Percentiles rank a stretch among this genome's conserved stretches.
Evolutionary conservation across 495 filamentous ascomycete genomes (phyloP).

Genomic region (Podospora sp.): DNA sequence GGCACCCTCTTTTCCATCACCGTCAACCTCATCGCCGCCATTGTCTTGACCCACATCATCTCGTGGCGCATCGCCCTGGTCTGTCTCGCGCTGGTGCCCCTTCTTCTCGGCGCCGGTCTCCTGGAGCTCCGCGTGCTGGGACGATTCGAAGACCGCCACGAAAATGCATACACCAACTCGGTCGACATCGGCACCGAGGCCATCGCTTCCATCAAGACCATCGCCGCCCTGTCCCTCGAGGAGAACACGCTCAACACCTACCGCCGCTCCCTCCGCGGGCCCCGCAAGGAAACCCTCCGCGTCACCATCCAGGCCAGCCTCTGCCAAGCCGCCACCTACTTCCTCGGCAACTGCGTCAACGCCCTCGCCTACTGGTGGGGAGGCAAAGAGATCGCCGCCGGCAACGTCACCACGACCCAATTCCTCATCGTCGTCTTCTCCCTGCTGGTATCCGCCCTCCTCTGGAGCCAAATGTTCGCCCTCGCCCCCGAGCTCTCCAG

Average conservation of each 20-base stretch:
- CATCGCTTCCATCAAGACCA: slow-evolving; percentile 80
- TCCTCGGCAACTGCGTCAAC: slow-evolving; percentile 73
- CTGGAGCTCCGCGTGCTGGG: slow-evolving; percentile 70
- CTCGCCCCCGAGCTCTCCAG: slow-evolving; percentile 39
- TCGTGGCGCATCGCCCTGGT: slow-evolving; percentile 89
- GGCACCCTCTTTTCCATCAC: slow-evolving; percentile 75
- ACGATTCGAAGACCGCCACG: slow-evolving; percentile 68
- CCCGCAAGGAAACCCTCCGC: slow-evolving; percentile 22
- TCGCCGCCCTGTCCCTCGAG: slow-evolving; percentile 65
- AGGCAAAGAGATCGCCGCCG: slow-evolving; percentile 66
- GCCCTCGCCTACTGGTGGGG: slow-evolving; percentile 81
- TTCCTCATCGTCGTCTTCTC: slow-evolving; percentile 81
- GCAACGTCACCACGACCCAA: slow-evolving; percentile 67
- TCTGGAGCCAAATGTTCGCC: slow-evolving; percentile 40
- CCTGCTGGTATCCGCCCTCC: slow-evolving; percentile 37
- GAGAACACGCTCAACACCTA: slow-evolving; percentile 73
- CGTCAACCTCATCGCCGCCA: slow-evolving; percentile 69
- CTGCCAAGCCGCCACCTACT: slow-evolving; percentile 77
- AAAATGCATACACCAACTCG: slow-evolving; percentile 68
- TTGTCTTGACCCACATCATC: slow-evolving; percentile 66
- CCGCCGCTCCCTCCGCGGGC: slow-evolving; percentile 24
- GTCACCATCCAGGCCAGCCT: slow-evolving; percentile 28
- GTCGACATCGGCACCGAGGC: slow-evolving; percentile 85
- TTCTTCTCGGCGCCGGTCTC: slow-evolving; percentile 77
- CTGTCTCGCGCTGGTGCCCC: slow-evolving; percentile 72